Evolutionary conservation across 75 land plant species (phyloP).

Genomic region (Ceratopteris richardii): DNA sequence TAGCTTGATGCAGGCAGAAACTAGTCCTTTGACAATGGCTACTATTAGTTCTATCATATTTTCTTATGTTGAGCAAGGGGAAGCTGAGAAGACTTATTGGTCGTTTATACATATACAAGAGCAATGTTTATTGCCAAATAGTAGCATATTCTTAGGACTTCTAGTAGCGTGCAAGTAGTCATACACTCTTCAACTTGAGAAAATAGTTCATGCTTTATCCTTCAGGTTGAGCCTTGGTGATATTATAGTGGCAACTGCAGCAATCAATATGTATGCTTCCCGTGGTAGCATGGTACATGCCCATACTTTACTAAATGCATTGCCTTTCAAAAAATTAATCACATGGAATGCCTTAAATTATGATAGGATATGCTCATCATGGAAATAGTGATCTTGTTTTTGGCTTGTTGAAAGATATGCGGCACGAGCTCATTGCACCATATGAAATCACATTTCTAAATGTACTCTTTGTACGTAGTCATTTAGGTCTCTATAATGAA

Average conservation of each 20-base stretch:
- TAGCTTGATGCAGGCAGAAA: background rate
- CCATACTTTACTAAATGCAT: constrained; percentile 13
- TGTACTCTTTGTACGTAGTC: constrained; percentile 41
- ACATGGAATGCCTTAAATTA: constrained; percentile 42
- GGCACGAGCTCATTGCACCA: constrained; percentile 27
- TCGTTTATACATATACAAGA: constrained; percentile 24
- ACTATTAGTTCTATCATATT: background rate
- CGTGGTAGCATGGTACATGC: constrained; percentile 45
- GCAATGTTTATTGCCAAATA: constrained; percentile 16
- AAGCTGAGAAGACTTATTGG: constrained; percentile 35
- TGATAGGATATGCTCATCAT: constrained; percentile 31
- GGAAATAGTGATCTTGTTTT: constrained; percentile 38
- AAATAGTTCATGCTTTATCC: constrained; percentile 24
- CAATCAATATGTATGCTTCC: constrained; percentile 43
- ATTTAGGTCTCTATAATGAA: constrained; percentile 36
- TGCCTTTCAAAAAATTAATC: constrained; percentile 16
- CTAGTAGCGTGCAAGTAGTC: constrained; percentile 29
- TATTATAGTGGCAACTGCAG: constrained; percentile 17
- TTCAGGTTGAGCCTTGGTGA: constrained; percentile 27
- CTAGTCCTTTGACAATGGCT: background rate
- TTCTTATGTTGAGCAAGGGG: constrained; percentile 21
- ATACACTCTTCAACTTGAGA: constrained; percentile 30
- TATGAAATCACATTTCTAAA: constrained; percentile 36
- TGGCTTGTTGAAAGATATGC: constrained; percentile 31
- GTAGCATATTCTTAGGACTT: constrained; percentile 26